phyloP scores from a whole-genome alignment of 805 yeast genomes.

The Metschnikowia bowlesiae region DNA sequence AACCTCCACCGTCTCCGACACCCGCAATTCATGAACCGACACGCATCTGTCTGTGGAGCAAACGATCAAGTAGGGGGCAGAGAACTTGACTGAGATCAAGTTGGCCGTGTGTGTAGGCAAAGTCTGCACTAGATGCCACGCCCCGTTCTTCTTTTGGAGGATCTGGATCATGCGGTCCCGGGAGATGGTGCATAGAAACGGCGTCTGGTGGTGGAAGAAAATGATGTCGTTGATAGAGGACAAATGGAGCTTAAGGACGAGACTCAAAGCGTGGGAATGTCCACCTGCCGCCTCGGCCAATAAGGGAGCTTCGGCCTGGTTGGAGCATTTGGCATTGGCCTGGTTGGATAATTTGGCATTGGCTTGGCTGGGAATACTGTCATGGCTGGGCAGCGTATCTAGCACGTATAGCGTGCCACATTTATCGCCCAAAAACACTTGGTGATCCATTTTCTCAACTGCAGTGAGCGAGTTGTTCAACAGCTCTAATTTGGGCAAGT shows the following conservation, averaged over 20 bases:
- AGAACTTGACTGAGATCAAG: constrained; percentile 34
- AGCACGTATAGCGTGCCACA: constrained; percentile 38
- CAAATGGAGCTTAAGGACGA: constrained; percentile 45
- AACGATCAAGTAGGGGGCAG: constrained; percentile 37
- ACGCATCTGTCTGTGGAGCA: constrained; percentile 62
- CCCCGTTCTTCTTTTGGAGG: constrained; percentile 24
- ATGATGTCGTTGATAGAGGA: constrained; percentile 46
- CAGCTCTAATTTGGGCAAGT: background rate
- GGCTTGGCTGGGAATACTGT: background rate
- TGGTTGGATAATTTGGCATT: no score
- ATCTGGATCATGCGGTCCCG: constrained; percentile 64
- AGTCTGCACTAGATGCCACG: constrained; percentile 57
- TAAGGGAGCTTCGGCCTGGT: background rate
- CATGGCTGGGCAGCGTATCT: background rate
- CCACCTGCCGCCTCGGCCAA: no score
- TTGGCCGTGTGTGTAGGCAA: constrained; percentile 57
- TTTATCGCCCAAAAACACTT: constrained; percentile 46
- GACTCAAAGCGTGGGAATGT: constrained; percentile 13
- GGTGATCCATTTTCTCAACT: constrained; percentile 29
- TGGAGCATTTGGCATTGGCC: no score
- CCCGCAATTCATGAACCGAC: constrained; percentile 43
- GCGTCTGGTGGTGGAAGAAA: constrained; percentile 21
- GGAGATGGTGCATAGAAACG: constrained; percentile 45
- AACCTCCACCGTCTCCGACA: constrained; percentile 15
- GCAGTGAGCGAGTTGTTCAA: constrained; percentile 35